Evolutionary conservation across 495 filamentous ascomycete species (phyloP).

Genomic region (Annulohypoxylon nitens): DNA sequence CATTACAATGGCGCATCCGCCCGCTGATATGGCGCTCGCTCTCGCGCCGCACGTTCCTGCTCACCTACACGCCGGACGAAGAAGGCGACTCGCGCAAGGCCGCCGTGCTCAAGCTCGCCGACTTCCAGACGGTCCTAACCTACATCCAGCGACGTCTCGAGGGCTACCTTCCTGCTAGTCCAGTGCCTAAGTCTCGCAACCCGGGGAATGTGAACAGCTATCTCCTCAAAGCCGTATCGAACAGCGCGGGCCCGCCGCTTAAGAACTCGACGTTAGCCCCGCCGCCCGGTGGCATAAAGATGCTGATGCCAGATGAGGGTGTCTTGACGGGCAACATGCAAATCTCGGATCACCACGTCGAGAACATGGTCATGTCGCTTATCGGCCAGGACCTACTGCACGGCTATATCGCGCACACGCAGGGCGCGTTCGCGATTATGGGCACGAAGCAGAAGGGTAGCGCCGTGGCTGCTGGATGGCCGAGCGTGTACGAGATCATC

Average conservation of each 20-base stretch:
- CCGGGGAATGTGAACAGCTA: constrained; percentile 51
- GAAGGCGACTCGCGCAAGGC: constrained; percentile 66
- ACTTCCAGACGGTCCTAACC: constrained; percentile 65
- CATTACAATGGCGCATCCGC: constrained; percentile 73
- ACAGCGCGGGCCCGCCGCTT: constrained; percentile 49
- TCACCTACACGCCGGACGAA: constrained; percentile 67
- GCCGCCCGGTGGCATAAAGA: constrained; percentile 62
- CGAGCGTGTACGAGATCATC: constrained; percentile 45
- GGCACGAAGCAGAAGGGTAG: constrained; percentile 76
- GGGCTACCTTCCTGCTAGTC: constrained; percentile 57
- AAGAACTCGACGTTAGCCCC: constrained; percentile 53
- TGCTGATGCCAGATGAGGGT: constrained; percentile 62
- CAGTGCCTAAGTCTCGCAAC: constrained; percentile 41
- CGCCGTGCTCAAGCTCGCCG: constrained; percentile 67
- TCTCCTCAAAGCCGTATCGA: constrained; percentile 58
- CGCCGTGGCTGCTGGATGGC: constrained; percentile 62
- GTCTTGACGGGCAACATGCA: constrained; percentile 65
- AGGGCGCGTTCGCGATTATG: constrained; percentile 81
- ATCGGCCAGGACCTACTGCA: constrained; percentile 86
- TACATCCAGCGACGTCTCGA: constrained; percentile 67
- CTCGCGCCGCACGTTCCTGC: constrained; percentile 76
- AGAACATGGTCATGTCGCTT: constrained; percentile 80
- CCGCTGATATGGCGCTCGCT: constrained; percentile 88
- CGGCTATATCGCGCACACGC: constrained; percentile 85
- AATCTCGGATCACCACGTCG: constrained; percentile 75